Conservation (phyloP, 495 filamentous ascomycete genomes). For the Podospora sp. region DNA sequence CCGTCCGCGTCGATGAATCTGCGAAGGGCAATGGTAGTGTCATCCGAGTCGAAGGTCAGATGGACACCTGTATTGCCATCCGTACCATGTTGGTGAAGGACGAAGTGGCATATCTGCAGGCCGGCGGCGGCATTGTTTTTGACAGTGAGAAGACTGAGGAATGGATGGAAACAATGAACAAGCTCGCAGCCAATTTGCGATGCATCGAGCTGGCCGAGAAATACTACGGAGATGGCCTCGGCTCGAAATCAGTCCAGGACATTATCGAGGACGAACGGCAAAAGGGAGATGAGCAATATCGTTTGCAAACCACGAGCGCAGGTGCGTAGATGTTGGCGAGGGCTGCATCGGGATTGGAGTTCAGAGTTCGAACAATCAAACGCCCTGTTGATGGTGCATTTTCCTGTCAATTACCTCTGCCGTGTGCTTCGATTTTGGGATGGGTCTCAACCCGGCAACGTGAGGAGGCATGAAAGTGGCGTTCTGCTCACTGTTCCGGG, state of each 20-base stretch:
- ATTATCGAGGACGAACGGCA: slow-evolving; percentile 40
- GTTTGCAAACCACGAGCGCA: slow-evolving; percentile 1
- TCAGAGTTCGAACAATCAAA: not conserved
- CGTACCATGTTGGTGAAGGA: slow-evolving; percentile 96
- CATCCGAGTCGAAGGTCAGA: slow-evolving; percentile 66
- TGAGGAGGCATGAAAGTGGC: no score
- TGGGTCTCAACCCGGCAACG: no score
- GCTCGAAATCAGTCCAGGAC: slow-evolving; percentile 37
- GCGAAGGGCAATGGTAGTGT: slow-evolving; percentile 26
- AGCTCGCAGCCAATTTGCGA: slow-evolving; percentile 83
- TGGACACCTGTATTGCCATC: slow-evolving; percentile 99
- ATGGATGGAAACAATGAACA: slow-evolving; percentile 97
- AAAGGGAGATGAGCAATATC: slow-evolving; percentile 39
- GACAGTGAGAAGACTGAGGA: slow-evolving; percentile 94
- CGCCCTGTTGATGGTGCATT: no score
- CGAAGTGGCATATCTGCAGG: slow-evolving; percentile 87
- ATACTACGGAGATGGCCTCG: slow-evolving; percentile 52
- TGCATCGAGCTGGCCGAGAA: slow-evolving; percentile 85
- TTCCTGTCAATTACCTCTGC: no score
- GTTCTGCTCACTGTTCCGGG: no score
- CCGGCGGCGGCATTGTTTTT: slow-evolving; percentile 96
- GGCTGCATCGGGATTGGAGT: not conserved
- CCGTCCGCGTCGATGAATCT: slow-evolving; percentile 45
- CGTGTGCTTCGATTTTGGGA: no score
- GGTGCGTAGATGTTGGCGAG: not conserved